phyloP scores from a whole-genome alignment of 371 early-diverging fungal genomes.

The Apophysomyces trapeziformis region DNA sequence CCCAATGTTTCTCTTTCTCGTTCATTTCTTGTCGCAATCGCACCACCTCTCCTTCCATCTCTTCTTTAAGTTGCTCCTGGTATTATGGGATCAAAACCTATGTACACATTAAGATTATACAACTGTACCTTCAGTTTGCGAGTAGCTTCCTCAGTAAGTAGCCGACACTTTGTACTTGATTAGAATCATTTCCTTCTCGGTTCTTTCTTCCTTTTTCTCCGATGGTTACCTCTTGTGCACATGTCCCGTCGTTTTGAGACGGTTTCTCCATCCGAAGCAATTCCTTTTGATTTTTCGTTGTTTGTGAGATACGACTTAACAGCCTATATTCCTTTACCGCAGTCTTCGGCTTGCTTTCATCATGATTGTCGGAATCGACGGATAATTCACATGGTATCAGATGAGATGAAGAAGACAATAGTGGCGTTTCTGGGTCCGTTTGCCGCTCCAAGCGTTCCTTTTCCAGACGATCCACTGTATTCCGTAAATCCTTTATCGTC shows the following conservation, averaged over 20 bases:
- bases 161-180: not conserved
- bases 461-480: conserved; percentile 12
- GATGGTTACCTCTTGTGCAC: not conserved
- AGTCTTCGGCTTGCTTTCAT: conserved; percentile 11
- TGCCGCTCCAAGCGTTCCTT: conserved; percentile 11
- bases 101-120: not conserved
- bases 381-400: conserved; percentile 26
- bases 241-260: not conserved
- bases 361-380: conserved; percentile 16
- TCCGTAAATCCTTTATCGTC: conserved; percentile 32
- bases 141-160: not conserved
- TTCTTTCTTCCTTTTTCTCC: not conserved
- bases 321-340: not conserved
- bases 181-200: not conserved
- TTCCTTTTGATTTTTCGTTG: not conserved
- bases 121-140: not conserved
- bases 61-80: conserved; percentile 6
- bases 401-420: conserved; percentile 26
- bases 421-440: conserved; percentile 17
- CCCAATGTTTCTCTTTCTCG: conserved; percentile 12
- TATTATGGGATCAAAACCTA: not conserved
- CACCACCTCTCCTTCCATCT: conserved; percentile 11
- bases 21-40: conserved; percentile 4
- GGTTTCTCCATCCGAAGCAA: conserved; percentile 1
- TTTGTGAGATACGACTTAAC: not conserved